Base-by-base conservation (phyloP, 768 basidiomycete genomes). In the Mycena haematopus region DNA sequence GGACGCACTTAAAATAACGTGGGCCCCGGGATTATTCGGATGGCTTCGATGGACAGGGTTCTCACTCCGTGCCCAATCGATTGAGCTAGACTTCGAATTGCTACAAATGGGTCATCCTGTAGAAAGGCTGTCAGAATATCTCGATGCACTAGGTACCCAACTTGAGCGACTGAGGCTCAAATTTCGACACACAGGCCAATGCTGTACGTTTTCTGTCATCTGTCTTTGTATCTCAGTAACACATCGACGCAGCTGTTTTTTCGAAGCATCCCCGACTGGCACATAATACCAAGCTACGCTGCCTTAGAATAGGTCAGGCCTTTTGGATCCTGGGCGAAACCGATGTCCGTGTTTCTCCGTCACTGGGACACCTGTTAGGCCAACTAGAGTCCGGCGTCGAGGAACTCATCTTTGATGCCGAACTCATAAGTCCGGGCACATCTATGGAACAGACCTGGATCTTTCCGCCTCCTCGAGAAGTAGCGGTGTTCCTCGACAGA, bases 31-130 rank as follows among this genome's bases (percentile, higher is more conserved):
- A 6, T 14, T 63, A 13, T 11, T 52, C 15, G 51, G 35, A 17
- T 63, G 62, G 56, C 56, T 63, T 25, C 25, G 27, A 27, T 57
- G 40, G 56, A 57, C 42, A 10, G 44, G 19, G 7, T 57, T 63
- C 44, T 52, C 42, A 10, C 51, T 63, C 21, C 33, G 44, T 14
- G 56, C 62, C 9, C 40, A 36, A 14, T 49, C 31, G 33, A 19
- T 63, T 42, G 51, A 53, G 10, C n/a, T 63, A n/a, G 24, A 46
- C 10, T 25, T 63, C 19, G 31, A 35, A 14, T 6, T 9, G 4
- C 29, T 31, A 9, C 6, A 31, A 31, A 9, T 4, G 9, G 29
- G 29, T 31, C 9, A 5, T 31, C 29, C 29, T 31, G 29, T 31
- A 4, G 29, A 31, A 31, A 31, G 29, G 29, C 6, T 63, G 2